Percentiles rank a stretch among this genome's conserved stretches.
These are phyloP conservation scores for Sicyos edulis DNA, from an alignment of 306 rosid species.

Conservation along the genomic window DNA sequence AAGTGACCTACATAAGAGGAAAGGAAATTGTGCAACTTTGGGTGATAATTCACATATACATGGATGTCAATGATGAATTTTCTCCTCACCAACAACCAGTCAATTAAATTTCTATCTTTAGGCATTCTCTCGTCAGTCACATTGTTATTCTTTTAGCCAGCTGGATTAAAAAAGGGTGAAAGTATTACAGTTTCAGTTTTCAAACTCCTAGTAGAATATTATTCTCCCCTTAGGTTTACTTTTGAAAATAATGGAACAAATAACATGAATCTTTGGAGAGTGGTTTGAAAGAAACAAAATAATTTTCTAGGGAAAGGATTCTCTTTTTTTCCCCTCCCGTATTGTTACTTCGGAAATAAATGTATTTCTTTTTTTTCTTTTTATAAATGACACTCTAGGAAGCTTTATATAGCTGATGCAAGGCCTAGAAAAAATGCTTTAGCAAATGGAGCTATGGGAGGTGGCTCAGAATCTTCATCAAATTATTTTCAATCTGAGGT, in stretches of 20 bases:
- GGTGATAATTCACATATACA: background rate
- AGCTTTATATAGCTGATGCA: slow-evolving; percentile 92
- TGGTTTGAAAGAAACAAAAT: background rate
- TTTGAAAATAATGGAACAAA: background rate
- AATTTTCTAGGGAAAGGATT: background rate
- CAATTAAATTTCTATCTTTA: background rate
- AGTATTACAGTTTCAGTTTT: background rate
- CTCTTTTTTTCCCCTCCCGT: background rate
- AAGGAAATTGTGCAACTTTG: background rate
- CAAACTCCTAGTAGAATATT: background rate
- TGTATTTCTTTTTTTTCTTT: background rate
- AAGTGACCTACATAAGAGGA: background rate
- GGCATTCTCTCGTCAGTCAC: background rate
- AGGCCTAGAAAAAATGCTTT: slow-evolving; percentile 95
- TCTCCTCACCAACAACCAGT: background rate
- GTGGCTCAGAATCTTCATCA: slow-evolving; percentile 97
- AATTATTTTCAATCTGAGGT: slow-evolving; percentile 80
- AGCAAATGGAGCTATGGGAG: slow-evolving; percentile 99
- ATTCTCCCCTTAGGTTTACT: background rate
- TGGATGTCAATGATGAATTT: background rate
- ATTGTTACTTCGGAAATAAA: background rate
- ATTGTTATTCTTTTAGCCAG: background rate
- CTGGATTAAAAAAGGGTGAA: background rate
- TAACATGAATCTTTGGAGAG: background rate
- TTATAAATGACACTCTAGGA: slow-evolving; percentile 37